Base-by-base conservation (phyloP, 345 rosid species). In the Eucalyptus erythrocorys region DNA sequence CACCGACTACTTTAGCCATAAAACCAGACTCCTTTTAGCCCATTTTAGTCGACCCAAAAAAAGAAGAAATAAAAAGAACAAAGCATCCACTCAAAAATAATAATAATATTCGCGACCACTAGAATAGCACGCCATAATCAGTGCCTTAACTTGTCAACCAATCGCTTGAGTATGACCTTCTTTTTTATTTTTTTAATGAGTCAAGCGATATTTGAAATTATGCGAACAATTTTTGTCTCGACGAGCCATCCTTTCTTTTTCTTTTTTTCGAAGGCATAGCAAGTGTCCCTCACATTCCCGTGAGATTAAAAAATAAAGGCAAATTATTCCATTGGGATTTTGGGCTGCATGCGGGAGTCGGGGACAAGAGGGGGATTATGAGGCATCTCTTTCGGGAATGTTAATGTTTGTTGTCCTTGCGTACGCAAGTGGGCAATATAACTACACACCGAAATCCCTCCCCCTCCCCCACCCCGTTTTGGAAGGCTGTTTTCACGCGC, bases 81-180 rank as follows among this genome's bases (percentile, higher is more conserved):
- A 6, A 51, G 26, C 57, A 7, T 21, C 26, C 34, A 30, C 16
- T 61, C 15, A 30, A 15, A n/a, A 64, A 51, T 51, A 19, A 7
- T 3, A 51, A 21, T 3, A n/a, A 32, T n/a, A n/a, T 12, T 64
- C 3, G 5, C 5, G 19, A n/a, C 37, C 8, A n/a, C 76, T 0
- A 13, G 37, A 64, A 64, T n/a, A 64, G 76, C 21, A n/a, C 3
- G 16, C 9, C 17, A 13, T 55, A 24, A 55, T 55, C 13, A 14
- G 15, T n/a, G 76, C 10, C 19, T 64, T 13, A 64, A 61, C 34
- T 15, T 50, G 7, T 6, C 34, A 13, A 6, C 3, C 8, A n/a
- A 61, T 27, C n/a, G 3, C n/a, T 26, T 10, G n/a, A 26, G 6
- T 2, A 11, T 4, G n/a, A 26, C 2, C 12, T 57, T 57, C 3